Evolutionary conservation across 257 asterid genomes (phyloP), one percentile per base, ranked within the genome.

Genomic region (Parsonsia alboflavescens): DNA sequence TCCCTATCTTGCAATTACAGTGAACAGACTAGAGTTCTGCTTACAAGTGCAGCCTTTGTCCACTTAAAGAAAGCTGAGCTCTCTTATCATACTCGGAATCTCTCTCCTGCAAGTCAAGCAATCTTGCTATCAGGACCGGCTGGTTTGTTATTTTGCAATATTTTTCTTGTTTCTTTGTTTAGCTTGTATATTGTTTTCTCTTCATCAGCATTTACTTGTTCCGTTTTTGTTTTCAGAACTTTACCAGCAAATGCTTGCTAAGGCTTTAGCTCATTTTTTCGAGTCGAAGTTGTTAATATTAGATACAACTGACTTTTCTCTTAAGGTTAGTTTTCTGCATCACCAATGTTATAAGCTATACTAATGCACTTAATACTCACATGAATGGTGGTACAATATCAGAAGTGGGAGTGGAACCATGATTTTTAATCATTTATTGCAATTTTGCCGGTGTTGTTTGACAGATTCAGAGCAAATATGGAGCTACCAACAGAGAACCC

Each of bases 51-150:
- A 41, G 90, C 96, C 59, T 92, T 84, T 89, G 85, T 90, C 74
- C 89, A 87, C 81, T 82, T 92, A 86, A 89, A 81, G 79, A 81
- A 83, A 75, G 81, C 76, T 11, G 91, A 86, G 69, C 74, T 84
- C 73, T 78, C 82, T 73, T 85, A 82, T 81, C 90, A 90, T 82
- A 89, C 89, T 15, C 81, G 96, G 71, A 92, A 90, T 22, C 93
- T 92, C n/a, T 80, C 97, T 71, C 96, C 96, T 28, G 97, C 96
- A 49, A 90, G 96, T 80, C 89, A 88, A 76, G 84, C 92, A 79
- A 90, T 92, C 65, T 83, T 90, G 87, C 89, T 92, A 61, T 92
- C 97, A 72, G 97, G 97, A 50, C 91, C 96, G 30, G 88, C 89
- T 65, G 97, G 96, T 92, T 70, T 19, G 81, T 77, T 54, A 48